A percentile compares a stretch with the other conserved stretches of the same genome.
phyloP scores from a whole-genome alignment of 352 stramenopile genomes.

The Phytopythium montanum region DNA sequence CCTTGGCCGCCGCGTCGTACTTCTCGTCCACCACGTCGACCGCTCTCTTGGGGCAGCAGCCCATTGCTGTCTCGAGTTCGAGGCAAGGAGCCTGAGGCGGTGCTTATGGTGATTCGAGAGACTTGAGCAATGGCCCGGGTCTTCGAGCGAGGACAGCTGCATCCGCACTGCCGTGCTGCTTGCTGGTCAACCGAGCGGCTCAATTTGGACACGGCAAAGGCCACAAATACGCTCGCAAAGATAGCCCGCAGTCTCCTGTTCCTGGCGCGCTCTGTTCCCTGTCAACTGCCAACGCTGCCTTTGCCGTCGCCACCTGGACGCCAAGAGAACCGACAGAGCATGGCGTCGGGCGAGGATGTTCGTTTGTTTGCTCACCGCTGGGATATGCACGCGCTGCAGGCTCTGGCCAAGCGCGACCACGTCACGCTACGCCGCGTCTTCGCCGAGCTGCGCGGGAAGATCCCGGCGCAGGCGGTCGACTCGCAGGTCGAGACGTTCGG shows the following conservation, averaged over 20 bases:
- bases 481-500: constrained; percentile 36
- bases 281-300: neutral
- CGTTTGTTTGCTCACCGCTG: constrained; percentile 46
- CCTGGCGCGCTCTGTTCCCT: neutral
- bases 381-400: constrained; percentile 57
- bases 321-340: neutral
- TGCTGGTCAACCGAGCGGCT: neutral
- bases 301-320: neutral
- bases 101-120: neutral
- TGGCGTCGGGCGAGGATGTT: neutral
- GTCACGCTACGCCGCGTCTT: constrained; percentile 37
- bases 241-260: neutral
- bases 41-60: constrained; percentile 60
- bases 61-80: constrained; percentile 25
- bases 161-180: neutral
- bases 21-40: constrained; percentile 30
- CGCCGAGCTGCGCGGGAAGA: constrained; percentile 17
- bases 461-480: constrained; percentile 27
- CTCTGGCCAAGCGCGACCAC: constrained; percentile 25
- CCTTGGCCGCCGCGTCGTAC: constrained; percentile 16
- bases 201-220: neutral
- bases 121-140: neutral
- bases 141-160: neutral
- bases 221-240: neutral
- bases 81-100: neutral